Base-by-base conservation (phyloP, 2,329 filamentous ascomycete genomes). In the Curvularia eragrostidis region DNA sequence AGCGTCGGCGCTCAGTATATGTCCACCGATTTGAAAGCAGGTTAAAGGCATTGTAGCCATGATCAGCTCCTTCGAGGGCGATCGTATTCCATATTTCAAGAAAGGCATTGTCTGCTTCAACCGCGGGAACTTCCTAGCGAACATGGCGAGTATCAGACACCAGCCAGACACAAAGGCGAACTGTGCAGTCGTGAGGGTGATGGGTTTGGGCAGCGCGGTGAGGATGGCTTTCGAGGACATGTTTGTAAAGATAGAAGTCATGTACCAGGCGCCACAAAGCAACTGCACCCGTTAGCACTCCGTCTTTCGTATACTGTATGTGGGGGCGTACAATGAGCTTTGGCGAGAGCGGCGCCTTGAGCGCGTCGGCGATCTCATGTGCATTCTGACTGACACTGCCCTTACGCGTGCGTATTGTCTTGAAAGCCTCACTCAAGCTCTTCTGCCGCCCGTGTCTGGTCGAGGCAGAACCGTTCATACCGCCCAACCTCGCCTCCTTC, bases 221-320 rank as follows among this genome's bases (percentile, higher is more conserved):
- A 98, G 83, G 72, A 99, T 99, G 18, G 94, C 91, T 80, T 99
- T 99, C 51, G 95, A 97, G 23, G 95, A 98, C 2, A 95, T 97
- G 76, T 98, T 99, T 61, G 95, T 97, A 67, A 98, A 82, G 62
- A 96, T 95, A 42, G 94, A 98, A 23, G 93, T 96, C 75, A 91
- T 85, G 81, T 98, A 99, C 95, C 95, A 98, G 72, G 94, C 80
- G 56, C 93, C 80, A 78, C 94, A 98, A 48, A 97, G 87, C 49
- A 85, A 79, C 94, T 97, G 77, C 47, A 30, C 41, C 23, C 5
- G 54, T 75, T 62, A 75, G 71, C 65, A 66, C 48, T 59, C 26
- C 55, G 42, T 54, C 73, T 42, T 26, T 13, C 19, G 41, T 30
- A 23, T 7, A 9, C 28, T 21, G 19, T 24, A 49, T 36, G 30